Base-by-base conservation (phyloP, 140 eudicot species). In the Senecio squalidus region DNA sequence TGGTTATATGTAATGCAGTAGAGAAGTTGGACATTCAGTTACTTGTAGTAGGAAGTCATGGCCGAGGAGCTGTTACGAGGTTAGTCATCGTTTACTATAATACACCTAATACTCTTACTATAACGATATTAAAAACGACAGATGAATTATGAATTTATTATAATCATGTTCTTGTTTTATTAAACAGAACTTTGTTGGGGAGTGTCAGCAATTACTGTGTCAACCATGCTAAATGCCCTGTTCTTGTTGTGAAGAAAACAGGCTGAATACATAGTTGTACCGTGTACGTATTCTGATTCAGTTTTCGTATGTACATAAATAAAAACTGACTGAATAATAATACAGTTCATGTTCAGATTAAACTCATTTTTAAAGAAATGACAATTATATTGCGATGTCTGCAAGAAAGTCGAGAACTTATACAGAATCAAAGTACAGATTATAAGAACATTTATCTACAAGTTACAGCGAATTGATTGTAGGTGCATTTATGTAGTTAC, bases 141-240 rank as follows among this genome's bases (percentile, higher is more conserved):
- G 39, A 24, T 46, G 45, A 17, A 15, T 3, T 16, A 18, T 6
- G 13, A 25, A 39, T 30, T 23, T 23, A 3, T 55, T 10, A 13
- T 64, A 15, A 27, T 18, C 49, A 28, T 20, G 25, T 47, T 46
- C 0, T 3, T 49, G 33, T n/a, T 25, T 33, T 8, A 9, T 13
- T 58, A 1, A 4, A 30, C 75, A 79, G 84, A 62, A 26, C 65
- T 30, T 53, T 79, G 10, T 45, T 74, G 34, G 84, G 84, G 38
- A 79, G 81, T 56, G 84, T 79, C 6, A 74, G 81, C 73, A 60
- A 49, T 27, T 66, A 79, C 25, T 79, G 80, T 56, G 69, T 66
- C 31, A 45, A 60, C 24, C 58, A 79, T 66, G 84, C 84, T 16
- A 79, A 74, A 33, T 79, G 84, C 44, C 81, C 85, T 0, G 76